Evolutionary conservation across 495 filamentous ascomycete genomes (phyloP).

Genomic region (Penicillium tannophilum): DNA sequence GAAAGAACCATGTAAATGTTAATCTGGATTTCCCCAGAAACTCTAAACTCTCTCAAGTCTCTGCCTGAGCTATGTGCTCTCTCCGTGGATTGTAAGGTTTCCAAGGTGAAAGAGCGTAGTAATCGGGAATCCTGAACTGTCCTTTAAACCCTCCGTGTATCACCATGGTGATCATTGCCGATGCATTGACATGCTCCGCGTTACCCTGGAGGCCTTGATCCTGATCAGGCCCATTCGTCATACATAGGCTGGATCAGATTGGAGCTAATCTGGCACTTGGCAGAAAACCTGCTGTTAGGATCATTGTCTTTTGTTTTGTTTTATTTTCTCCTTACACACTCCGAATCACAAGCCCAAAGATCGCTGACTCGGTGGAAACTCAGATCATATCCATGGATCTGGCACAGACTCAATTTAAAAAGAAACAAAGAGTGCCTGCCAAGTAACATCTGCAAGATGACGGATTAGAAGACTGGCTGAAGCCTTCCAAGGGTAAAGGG

Average conservation of each 20-base stretch:
- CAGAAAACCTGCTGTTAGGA: neutral
- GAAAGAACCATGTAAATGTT: neutral
- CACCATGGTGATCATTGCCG: slow-evolving; percentile 9
- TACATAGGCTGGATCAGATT: slow-evolving; percentile 8
- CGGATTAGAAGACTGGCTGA: neutral
- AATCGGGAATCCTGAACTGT: neutral
- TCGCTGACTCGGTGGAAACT: neutral
- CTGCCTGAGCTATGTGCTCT: neutral
- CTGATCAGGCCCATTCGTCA: slow-evolving; percentile 14
- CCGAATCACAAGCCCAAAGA: neutral
- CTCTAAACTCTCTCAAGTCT: neutral
- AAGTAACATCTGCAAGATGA: neutral
- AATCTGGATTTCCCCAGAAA: neutral
- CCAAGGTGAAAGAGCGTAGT: neutral
- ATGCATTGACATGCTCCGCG: slow-evolving; percentile 10
- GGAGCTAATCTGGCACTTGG: neutral
- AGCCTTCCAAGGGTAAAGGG: neutral
- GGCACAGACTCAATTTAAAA: neutral
- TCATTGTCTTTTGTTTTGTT: neutral
- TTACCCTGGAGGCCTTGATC: slow-evolving; percentile 18
- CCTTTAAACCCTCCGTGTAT: slow-evolving; percentile 24
- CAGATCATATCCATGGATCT: neutral
- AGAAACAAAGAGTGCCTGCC: neutral
- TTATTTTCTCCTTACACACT: neutral
- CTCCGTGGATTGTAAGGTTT: neutral